Evolutionary conservation across 495 filamentous ascomycete genomes (phyloP).

Genomic region (Trichodelitschia bisporula): DNA sequence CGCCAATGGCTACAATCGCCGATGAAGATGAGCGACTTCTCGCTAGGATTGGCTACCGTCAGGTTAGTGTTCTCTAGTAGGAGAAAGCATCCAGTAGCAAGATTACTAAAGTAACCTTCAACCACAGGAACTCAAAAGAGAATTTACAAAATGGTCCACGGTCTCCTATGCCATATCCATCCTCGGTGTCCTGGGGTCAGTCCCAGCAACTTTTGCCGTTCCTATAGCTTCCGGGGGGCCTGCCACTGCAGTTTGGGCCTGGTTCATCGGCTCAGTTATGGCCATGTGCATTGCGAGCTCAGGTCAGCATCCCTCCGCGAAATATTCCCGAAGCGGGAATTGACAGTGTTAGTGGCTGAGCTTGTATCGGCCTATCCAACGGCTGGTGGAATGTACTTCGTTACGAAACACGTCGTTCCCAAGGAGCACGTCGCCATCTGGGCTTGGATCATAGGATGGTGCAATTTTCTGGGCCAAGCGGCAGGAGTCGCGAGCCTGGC

Average conservation of each 20-base stretch:
- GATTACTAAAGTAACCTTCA: no score
- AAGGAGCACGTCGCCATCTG: slow-evolving; percentile 20
- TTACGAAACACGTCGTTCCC: slow-evolving; percentile 19
- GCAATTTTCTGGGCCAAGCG: slow-evolving; percentile 42
- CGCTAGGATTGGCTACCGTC: slow-evolving; percentile 42
- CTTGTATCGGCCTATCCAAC: slow-evolving; percentile 29
- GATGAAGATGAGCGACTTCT: slow-evolving; percentile 42
- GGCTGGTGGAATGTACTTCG: slow-evolving; percentile 26
- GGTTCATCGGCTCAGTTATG: slow-evolving; percentile 44
- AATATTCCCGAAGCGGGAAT: slow-evolving; percentile 1
- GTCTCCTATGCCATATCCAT: slow-evolving; percentile 54
- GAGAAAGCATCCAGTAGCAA: slow-evolving; percentile 8
- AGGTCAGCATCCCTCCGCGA: slow-evolving; percentile 12
- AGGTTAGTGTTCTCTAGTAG: slow-evolving; percentile 20
- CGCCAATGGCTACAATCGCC: slow-evolving; percentile 25
- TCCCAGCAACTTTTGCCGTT: slow-evolving; percentile 40
- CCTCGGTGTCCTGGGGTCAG: slow-evolving; percentile 41
- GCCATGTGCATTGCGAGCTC: slow-evolving; percentile 42
- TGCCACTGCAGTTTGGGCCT: slow-evolving; percentile 47
- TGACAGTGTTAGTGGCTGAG: slow-evolving; percentile 19
- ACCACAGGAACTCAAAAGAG: slow-evolving; percentile 30
- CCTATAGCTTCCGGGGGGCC: slow-evolving; percentile 42
- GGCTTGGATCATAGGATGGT: slow-evolving; percentile 34
- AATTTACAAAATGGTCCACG: slow-evolving; percentile 53
- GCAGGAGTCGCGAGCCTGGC: slow-evolving; percentile 39